phyloP scores from a whole-genome alignment of 2,329 filamentous ascomycete species.

The Neoascochyta sp. region DNA sequence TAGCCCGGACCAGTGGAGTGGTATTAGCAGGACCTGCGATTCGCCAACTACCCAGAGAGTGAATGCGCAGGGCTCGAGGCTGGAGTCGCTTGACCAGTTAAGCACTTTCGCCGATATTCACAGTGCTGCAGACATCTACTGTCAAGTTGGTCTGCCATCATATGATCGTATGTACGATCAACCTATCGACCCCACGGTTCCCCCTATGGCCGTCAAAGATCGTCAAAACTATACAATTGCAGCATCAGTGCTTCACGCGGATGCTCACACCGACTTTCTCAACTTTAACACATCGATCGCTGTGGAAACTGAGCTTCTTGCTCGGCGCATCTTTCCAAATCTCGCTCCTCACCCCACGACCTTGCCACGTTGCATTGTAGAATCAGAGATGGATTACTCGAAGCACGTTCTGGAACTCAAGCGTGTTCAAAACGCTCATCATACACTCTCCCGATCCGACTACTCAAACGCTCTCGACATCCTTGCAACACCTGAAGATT shows the following conservation, averaged over 20 bases:
- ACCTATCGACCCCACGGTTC: conserved; percentile 61
- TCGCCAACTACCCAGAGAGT: no score
- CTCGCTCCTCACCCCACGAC: neutral
- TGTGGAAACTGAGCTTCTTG: conserved; percentile 24
- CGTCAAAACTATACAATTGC: conserved; percentile 54
- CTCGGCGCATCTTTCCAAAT: conserved; percentile 13
- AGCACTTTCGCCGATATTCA: conserved; percentile 56
- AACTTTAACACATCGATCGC: conserved; percentile 35
- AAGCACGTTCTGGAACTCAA: no score
- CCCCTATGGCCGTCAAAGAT: conserved; percentile 54
- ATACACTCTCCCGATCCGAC: conserved; percentile 32
- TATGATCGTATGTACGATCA: conserved; percentile 36
- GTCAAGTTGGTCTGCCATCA: conserved; percentile 47
- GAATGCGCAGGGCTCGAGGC: no score
- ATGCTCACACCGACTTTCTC: conserved; percentile 46
- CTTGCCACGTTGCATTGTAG: no score
- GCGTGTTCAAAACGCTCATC: no score
- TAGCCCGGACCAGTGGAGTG: conserved; percentile 59
- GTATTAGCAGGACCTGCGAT: neutral
- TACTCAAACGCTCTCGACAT: conserved; percentile 52
- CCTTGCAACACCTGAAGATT: conserved; percentile 41
- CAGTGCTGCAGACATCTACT: conserved; percentile 64
- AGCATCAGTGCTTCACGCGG: conserved; percentile 52
- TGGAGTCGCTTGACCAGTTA: conserved; percentile 50
- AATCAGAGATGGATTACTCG: no score